Conservation (phyloP, 2,329 filamentous ascomycete species). For the Xylaria arbuscula region DNA sequence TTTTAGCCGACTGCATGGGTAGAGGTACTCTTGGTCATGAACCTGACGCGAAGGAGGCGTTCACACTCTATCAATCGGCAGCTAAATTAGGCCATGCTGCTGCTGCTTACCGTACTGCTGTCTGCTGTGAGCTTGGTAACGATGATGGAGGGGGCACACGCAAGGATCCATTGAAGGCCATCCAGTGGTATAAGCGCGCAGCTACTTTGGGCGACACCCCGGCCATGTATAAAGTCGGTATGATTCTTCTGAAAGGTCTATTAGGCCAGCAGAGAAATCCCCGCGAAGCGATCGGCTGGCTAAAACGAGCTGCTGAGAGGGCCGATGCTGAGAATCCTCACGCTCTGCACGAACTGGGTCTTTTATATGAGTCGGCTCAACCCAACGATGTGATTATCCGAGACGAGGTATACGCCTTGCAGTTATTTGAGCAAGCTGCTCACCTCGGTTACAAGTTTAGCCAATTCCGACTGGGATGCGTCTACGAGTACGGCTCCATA, state of each 20-base stretch:
- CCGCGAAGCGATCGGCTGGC: slow-evolving; percentile 88
- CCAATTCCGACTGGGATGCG: slow-evolving; percentile 87
- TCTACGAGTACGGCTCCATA: slow-evolving; percentile 88
- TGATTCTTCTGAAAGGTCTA: slow-evolving; percentile 92
- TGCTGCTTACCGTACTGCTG: slow-evolving; percentile 92
- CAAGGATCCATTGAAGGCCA: slow-evolving; percentile 90
- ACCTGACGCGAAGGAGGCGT: slow-evolving; percentile 90
- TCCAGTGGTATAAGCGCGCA: slow-evolving; percentile 97
- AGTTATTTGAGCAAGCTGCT: slow-evolving; percentile 85
- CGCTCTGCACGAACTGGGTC: slow-evolving; percentile 86
- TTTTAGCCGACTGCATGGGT: slow-evolving; percentile 88
- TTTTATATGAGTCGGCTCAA: slow-evolving; percentile 72
- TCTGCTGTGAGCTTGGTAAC: slow-evolving; percentile 95
- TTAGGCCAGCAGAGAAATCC: slow-evolving; percentile 87
- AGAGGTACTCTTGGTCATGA: slow-evolving; percentile 82
- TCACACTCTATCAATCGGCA: slow-evolving; percentile 90
- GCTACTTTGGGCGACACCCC: slow-evolving; percentile 90
- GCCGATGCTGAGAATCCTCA: slow-evolving; percentile 93
- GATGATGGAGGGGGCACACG: slow-evolving; percentile 94
- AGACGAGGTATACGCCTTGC: slow-evolving; percentile 84
- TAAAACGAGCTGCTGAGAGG: slow-evolving; percentile 90
- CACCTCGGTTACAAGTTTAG: slow-evolving; percentile 94
- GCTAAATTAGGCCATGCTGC: slow-evolving; percentile 89
- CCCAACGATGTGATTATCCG: slow-evolving; percentile 78
- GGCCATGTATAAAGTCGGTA: slow-evolving; percentile 98